Percentiles rank a stretch among this genome's conserved stretches.
These are phyloP conservation scores for Coemansia sp. DNA, from an alignment of 192 early-diverging fungal genomes.

Conservation along the genomic window DNA sequence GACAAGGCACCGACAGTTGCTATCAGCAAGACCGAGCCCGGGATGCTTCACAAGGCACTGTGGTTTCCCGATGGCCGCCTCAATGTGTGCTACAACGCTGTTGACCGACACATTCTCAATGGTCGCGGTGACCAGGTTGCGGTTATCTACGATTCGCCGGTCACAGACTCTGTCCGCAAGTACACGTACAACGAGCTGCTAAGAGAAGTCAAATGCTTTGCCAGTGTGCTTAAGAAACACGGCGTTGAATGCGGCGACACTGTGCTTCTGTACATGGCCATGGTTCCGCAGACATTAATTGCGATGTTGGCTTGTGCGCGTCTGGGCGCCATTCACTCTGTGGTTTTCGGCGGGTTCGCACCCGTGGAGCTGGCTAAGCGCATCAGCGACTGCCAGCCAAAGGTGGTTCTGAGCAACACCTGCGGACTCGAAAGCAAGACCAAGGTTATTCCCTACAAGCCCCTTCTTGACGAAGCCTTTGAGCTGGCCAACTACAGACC, in stretches of 20 bases:
- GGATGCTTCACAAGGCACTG: slow-evolving; percentile 33
- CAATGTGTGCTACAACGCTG: slow-evolving; percentile 80
- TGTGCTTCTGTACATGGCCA: slow-evolving; percentile 84
- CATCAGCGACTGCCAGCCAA: slow-evolving; percentile 77
- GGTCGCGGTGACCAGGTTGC: slow-evolving; percentile 66
- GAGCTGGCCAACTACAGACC: slow-evolving; percentile 52
- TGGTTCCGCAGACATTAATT: slow-evolving; percentile 79
- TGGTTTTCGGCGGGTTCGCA: slow-evolving; percentile 84
- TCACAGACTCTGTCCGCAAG: slow-evolving; percentile 56
- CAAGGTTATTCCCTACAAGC: slow-evolving; percentile 73
- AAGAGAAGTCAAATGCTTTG: slow-evolving; percentile 66
- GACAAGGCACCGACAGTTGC: slow-evolving; percentile 24
- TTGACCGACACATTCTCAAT: slow-evolving; percentile 71
- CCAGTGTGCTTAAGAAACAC: slow-evolving; percentile 63
- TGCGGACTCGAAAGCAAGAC: slow-evolving; percentile 78
- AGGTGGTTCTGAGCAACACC: slow-evolving; percentile 72
- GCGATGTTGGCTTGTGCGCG: slow-evolving; percentile 86
- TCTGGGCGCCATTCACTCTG: slow-evolving; percentile 80
- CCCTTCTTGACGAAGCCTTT: slow-evolving; percentile 74
- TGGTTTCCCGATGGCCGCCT: slow-evolving; percentile 76
- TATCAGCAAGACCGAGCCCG: slow-evolving; percentile 7
- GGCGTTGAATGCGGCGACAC: slow-evolving; percentile 70
- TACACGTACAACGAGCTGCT: slow-evolving; percentile 72
- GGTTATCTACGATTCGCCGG: slow-evolving; percentile 75
- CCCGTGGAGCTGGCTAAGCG: slow-evolving; percentile 79